A percentile compares a stretch with the other conserved stretches of the same genome.
These are phyloP conservation scores for Mycena citricolor DNA, from an alignment of 1,284 basidiomycete species.

Conservation along the genomic window DNA sequence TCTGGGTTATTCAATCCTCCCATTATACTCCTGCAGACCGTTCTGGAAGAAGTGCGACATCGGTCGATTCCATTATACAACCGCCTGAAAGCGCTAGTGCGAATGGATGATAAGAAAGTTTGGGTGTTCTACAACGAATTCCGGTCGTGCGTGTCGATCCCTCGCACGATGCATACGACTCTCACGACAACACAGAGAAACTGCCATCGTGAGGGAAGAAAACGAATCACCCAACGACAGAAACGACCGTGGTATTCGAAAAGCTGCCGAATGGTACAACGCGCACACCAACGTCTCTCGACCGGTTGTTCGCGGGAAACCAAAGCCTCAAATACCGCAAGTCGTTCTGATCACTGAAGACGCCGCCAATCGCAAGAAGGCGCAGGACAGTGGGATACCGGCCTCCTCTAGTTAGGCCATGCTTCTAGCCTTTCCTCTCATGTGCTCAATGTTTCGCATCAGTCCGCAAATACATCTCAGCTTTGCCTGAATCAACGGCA, in stretches of 20 bases:
- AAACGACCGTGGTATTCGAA: conserved; percentile 90
- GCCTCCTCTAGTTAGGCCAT: conserved; percentile 54
- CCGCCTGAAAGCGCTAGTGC: conserved; percentile 79
- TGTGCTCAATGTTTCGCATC: conserved; percentile 3
- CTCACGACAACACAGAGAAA: conserved; percentile 53
- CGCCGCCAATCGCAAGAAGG: conserved; percentile 79
- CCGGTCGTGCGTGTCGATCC: conserved; percentile 57
- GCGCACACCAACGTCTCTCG: conserved; percentile 62
- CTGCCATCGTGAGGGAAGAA: conserved; percentile 70
- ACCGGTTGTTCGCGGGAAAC: conserved; percentile 50
- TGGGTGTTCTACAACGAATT: conserved; percentile 96
- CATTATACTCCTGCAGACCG: conserved; percentile 91
- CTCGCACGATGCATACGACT: background rate
- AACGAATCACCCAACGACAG: conserved; percentile 87
- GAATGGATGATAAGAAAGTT: conserved; percentile 76
- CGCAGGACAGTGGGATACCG: conserved; percentile 68
- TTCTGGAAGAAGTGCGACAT: conserved; percentile 94
- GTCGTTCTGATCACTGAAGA: conserved; percentile 90
- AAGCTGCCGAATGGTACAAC: conserved; percentile 83
- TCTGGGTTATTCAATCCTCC: conserved; percentile 73
- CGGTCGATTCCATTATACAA: conserved; percentile 93
- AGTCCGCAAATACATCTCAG: conserved; percentile 75
- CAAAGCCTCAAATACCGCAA: conserved; percentile 47
- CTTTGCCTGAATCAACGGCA: conserved; percentile 53
- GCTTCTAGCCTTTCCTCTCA: conserved; percentile 4